Percentiles rank a stretch among this genome's conserved stretches.
phyloP scores from a whole-genome alignment of 208 protist species.

The Crithidia fasciculata region DNA sequence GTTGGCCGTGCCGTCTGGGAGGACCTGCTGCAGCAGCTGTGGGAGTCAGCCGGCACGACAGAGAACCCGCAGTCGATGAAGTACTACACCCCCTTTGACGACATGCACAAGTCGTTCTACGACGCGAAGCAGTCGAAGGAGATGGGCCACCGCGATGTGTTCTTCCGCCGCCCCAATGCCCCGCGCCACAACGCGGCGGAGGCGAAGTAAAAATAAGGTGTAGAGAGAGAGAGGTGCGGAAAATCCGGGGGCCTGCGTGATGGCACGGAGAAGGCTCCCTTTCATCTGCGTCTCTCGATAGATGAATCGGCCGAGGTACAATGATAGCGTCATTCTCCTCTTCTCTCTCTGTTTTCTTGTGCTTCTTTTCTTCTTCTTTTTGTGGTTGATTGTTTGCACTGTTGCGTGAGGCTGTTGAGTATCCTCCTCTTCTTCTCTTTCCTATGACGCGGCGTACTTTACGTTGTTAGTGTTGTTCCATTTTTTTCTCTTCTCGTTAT shows the following conservation, averaged over 20 bases:
- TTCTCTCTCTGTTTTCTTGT: slow-evolving; percentile 2
- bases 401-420: too few species aligned
- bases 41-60: slow-evolving; percentile 79
- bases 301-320: too few species aligned
- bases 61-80: slow-evolving; percentile 93
- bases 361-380: neutral
- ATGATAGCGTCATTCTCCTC: neutral
- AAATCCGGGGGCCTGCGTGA: neutral
- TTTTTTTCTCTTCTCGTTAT: too few species aligned
- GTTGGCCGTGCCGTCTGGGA: slow-evolving; percentile 88
- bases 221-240: neutral
- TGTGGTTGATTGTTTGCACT: neutral
- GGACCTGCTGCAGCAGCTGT: slow-evolving; percentile 87
- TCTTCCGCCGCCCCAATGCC: slow-evolving; percentile 84
- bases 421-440: too few species aligned
- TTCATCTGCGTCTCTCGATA: too few species aligned
- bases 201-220: slow-evolving; percentile 12
- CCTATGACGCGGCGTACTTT: too few species aligned
- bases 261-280: too few species aligned
- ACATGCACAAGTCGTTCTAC: slow-evolving; percentile 82
- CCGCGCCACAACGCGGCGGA: slow-evolving; percentile 88
- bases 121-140: slow-evolving; percentile 86
- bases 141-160: slow-evolving; percentile 89
- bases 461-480: too few species aligned
- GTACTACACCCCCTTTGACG: slow-evolving; percentile 90